Evolutionary conservation across 371 early-diverging fungal species (phyloP).

Genomic region (Lichtheimia hyalospora): DNA sequence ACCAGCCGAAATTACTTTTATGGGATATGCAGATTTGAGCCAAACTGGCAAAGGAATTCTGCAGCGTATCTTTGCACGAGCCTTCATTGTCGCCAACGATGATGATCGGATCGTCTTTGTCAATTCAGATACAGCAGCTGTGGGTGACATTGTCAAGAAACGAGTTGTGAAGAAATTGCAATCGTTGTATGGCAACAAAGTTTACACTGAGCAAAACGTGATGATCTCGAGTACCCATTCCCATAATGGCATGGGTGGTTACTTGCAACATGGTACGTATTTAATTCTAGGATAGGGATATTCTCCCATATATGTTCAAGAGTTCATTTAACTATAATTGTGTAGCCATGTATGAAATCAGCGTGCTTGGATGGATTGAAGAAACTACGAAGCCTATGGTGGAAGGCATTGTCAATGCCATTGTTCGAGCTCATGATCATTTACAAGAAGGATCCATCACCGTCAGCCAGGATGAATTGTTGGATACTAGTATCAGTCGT

Average conservation of each 20-base stretch:
- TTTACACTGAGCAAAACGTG: conserved; percentile 51
- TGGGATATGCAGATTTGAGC: conserved; percentile 58
- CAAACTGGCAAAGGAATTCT: conserved; percentile 59
- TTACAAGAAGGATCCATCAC: conserved; percentile 36
- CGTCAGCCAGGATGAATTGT: conserved; percentile 37
- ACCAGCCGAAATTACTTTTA: conserved; percentile 40
- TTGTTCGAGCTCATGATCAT: conserved; percentile 52
- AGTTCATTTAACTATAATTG: conserved; percentile 13
- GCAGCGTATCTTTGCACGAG: conserved; percentile 54
- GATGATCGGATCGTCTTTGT: conserved; percentile 52
- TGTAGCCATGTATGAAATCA: conserved; percentile 36
- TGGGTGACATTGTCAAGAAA: conserved; percentile 36
- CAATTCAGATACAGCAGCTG: conserved; percentile 51
- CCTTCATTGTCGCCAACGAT: conserved; percentile 48
- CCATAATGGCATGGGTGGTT: conserved; percentile 56
- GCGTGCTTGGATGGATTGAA: conserved; percentile 42
- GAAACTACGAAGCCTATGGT: conserved; percentile 54
- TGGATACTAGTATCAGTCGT: conserved; percentile 58
- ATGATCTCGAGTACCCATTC: conserved; percentile 69
- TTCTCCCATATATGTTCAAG: background rate
- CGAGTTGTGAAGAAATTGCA: conserved; percentile 33
- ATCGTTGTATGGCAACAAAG: conserved; percentile 15
- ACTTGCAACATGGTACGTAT: conserved; percentile 42
- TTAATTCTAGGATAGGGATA: conserved; percentile 11
- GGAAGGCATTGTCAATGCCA: conserved; percentile 54